Conservation (phyloP, 768 basidiomycete species). For the Chalciporus pseudorubinellus region DNA sequence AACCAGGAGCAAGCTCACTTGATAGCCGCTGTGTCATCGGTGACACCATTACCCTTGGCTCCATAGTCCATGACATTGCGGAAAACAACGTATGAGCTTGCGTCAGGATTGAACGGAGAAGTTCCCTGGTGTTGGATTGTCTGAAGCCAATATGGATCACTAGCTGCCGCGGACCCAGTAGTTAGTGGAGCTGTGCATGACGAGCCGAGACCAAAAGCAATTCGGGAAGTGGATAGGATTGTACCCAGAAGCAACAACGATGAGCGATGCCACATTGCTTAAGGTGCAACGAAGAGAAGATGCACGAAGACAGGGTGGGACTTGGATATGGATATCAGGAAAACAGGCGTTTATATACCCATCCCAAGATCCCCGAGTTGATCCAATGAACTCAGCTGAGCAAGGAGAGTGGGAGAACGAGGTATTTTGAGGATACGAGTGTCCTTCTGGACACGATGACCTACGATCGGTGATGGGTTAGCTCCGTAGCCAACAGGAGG, state of each 20-base stretch:
- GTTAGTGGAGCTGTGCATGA: constrained; percentile 47
- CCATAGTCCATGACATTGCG: constrained; percentile 69
- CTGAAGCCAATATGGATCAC: constrained; percentile 64
- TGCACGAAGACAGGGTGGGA: not conserved
- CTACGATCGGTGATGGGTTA: not conserved
- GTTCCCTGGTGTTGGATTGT: constrained; percentile 68
- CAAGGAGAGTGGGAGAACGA: constrained; percentile 1
- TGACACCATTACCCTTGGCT: constrained; percentile 59
- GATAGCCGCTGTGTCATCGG: constrained; percentile 75
- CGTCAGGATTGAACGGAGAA: constrained; percentile 60
- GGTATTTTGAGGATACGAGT: not conserved
- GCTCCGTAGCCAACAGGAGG: constrained; percentile 1
- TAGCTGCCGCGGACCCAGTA: constrained; percentile 43
- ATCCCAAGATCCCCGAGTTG: not conserved
- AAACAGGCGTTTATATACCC: constrained; percentile 15
- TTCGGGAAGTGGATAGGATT: constrained; percentile 2
- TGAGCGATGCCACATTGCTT: constrained; percentile 9
- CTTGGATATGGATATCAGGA: not conserved
- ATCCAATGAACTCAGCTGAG: not conserved
- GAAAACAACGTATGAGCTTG: constrained; percentile 60
- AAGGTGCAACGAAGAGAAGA: not conserved
- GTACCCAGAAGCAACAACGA: constrained; percentile 10
- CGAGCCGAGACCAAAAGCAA: constrained; percentile 38
- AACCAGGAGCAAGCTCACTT: constrained; percentile 40
- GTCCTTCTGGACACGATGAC: not conserved